A percentile compares a stretch with the other conserved stretches of the same genome.
phyloP scores from a whole-genome alignment of 768 basidiomycete species.

The Psilocybe cubensis region DNA sequence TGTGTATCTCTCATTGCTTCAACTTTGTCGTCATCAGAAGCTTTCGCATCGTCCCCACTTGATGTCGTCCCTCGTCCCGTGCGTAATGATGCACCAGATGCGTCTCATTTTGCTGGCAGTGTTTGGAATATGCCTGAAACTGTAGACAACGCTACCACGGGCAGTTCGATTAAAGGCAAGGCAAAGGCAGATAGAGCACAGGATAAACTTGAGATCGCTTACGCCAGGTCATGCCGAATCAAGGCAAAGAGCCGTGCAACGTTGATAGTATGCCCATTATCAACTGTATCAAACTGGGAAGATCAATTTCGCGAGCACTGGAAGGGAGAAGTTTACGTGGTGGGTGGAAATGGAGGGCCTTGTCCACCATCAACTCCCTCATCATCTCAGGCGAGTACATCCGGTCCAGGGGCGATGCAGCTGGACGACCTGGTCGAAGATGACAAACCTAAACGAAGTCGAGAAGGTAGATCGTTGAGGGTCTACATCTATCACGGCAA shows the following conservation, averaged over 20 bases:
- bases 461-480: constrained; percentile 60
- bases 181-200: constrained; percentile 67
- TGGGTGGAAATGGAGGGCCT: constrained; percentile 70
- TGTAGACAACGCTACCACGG: constrained; percentile 27
- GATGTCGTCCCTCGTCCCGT: constrained; percentile 44
- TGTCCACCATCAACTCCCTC: constrained; percentile 40
- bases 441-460: constrained; percentile 37
- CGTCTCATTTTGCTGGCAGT: constrained; percentile 72
- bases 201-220: constrained; percentile 74
- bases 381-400: constrained; percentile 37
- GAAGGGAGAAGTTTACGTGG: constrained; percentile 83
- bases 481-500: constrained; percentile 98
- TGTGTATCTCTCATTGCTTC: constrained; percentile 92
- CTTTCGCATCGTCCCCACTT: constrained; percentile 64
- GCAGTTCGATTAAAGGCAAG: constrained; percentile 58
- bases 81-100: constrained; percentile 32
- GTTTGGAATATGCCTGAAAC: constrained; percentile 85
- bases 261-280: constrained; percentile 94
- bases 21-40: constrained; percentile 71
- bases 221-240: constrained; percentile 72
- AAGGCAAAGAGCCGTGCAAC: constrained; percentile 88
- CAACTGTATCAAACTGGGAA: constrained; percentile 98
- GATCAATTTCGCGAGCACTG: constrained; percentile 98
- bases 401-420: constrained; percentile 30
- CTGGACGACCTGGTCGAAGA: constrained; percentile 35